These are phyloP conservation scores for Teratosphaeria nubilosa DNA, from an alignment of 2,329 filamentous ascomycete species.

Conservation along the genomic window DNA sequence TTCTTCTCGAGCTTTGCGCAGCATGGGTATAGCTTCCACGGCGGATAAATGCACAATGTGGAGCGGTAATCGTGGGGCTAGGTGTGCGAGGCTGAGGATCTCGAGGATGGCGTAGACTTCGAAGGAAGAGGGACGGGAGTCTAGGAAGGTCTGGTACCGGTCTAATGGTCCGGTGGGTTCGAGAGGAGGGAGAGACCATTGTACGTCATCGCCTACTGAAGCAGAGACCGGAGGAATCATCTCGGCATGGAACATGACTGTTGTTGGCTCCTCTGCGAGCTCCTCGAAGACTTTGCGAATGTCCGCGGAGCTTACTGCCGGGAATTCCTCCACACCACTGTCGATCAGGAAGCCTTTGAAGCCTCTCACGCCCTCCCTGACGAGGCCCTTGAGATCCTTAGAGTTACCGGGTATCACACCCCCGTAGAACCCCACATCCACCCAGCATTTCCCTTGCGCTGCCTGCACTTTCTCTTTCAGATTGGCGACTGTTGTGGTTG, in stretches of 20 bases:
- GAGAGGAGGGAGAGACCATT: conserved; percentile 55
- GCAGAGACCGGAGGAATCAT: conserved; percentile 84
- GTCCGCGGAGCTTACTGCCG: conserved; percentile 71
- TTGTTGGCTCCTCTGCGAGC: conserved; percentile 71
- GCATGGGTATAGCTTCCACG: conserved; percentile 74
- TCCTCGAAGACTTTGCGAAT: conserved; percentile 70
- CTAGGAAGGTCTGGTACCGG: conserved; percentile 80
- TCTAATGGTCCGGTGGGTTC: conserved; percentile 62
- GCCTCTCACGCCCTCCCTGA: conserved; percentile 77
- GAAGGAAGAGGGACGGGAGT: conserved; percentile 78
- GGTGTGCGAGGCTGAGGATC: conserved; percentile 69
- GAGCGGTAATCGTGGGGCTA: conserved; percentile 71
- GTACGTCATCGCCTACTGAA: conserved; percentile 69
- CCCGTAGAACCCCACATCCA: conserved; percentile 97
- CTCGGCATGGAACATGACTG: conserved; percentile 97
- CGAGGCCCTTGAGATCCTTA: conserved; percentile 64
- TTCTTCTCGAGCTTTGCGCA: conserved; percentile 58
- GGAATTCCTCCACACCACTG: conserved; percentile 93
- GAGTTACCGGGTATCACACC: conserved; percentile 88
- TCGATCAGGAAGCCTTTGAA: conserved; percentile 98
- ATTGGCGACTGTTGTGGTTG: conserved; percentile 77
- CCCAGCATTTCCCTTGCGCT: conserved; percentile 83
- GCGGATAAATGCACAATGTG: conserved; percentile 93
- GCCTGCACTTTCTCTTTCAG: conserved; percentile 79
- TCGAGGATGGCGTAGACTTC: conserved; percentile 85